Base-by-base conservation (phyloP, 2,329 filamentous ascomycete species). In the Aspergillus bombycis region DNA sequence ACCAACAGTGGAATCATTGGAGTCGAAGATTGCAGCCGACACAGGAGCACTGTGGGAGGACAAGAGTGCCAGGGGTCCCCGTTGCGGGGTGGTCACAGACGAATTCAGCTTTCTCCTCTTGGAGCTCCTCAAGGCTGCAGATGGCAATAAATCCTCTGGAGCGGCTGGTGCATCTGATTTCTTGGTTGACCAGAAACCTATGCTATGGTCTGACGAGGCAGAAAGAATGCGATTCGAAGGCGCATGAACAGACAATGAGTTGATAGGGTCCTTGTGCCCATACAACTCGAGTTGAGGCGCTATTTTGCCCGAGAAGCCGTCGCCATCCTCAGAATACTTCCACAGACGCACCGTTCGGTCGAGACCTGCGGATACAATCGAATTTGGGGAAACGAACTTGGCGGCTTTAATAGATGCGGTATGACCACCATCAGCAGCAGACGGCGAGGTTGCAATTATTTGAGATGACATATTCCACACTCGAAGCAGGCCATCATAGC, bases 401-500 rank as follows among this genome's bases (percentile, higher is more conserved):
- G 91, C 92, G n/a, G 89, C 84, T 77, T 94, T 96, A 73, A 94
- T 84, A 65, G 91, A 89, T 48, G 90, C 88, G 11, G 86, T 88
- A 79, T 96, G 93, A 11, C 92, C 91, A 57, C 91, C 90, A 41
- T 86, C 85, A 63, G 84, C 84, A 9, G 85, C 84, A 3, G 88
- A 84, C 2, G 88, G 81, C 1, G 93, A 94, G 0, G 90, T 92
- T 4, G 92, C 91, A 62, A 97, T 83, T n/a, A 91, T 83, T 65
- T 95, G 86, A n/a, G 92, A 93, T 0, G 93, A 94, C 67, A 89
- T 89, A 71, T 95, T 91, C 94, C 95, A 99, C 67, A 98, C 85
- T 68, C 94, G 86, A 61, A 98, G 81, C 19, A 96, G 81, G 10
- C 94, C 94, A 77, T 99, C 95, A 75, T 96, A 98, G 55, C 92